phyloP scores from a whole-genome alignment of 345 rosid species.

The Boechera divaricarpa region DNA sequence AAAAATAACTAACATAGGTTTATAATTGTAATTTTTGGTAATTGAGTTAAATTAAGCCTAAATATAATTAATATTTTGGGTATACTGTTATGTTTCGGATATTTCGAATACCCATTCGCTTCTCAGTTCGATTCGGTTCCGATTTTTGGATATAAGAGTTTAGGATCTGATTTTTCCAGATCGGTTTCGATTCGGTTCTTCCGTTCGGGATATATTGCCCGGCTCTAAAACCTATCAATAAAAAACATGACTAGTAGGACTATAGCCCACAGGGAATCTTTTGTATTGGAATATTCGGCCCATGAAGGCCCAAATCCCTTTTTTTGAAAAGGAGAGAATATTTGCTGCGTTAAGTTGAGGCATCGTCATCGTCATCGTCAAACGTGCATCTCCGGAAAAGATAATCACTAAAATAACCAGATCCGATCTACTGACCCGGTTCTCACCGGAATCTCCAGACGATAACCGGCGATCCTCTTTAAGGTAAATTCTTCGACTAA shows the following conservation, averaged over 20 bases:
- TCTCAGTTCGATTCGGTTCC: too few species aligned
- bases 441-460: slow-evolving; percentile 40
- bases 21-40: too few species aligned
- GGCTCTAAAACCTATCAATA: too few species aligned
- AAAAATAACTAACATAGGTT: too few species aligned
- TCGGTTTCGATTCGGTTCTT: too few species aligned
- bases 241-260: too few species aligned
- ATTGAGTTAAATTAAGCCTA: too few species aligned
- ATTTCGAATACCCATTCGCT: too few species aligned
- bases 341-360: slow-evolving; percentile 44
- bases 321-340: not conserved
- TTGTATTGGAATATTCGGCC: slow-evolving; percentile 14
- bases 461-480: slow-evolving; percentile 27
- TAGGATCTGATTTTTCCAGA: too few species aligned
- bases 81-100: too few species aligned
- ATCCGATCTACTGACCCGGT: slow-evolving; percentile 39
- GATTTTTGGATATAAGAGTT: too few species aligned
- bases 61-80: too few species aligned
- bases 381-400: slow-evolving; percentile 27
- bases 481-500: not conserved
- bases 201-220: fast-evolving
- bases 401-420: slow-evolving; percentile 10
- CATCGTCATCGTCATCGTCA: slow-evolving; percentile 30
- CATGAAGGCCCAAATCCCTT: slow-evolving; percentile 25
- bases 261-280: not conserved